phyloP scores from a whole-genome alignment of 1,284 basidiomycete genomes.

The Marasmius fiardii region DNA sequence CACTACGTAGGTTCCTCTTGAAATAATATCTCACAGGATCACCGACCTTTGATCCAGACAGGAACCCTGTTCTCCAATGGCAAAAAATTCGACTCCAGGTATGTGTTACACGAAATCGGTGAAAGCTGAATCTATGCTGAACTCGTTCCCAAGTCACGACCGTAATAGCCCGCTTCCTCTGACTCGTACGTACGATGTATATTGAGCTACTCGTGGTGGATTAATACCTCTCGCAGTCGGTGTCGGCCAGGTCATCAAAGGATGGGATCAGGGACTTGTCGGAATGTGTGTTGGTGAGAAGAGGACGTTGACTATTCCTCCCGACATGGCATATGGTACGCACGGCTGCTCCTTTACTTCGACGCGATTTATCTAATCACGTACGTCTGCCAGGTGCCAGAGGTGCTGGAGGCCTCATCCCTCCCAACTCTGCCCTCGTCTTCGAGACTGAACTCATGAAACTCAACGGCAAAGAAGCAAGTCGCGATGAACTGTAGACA shows the following conservation, averaged over 20 bases:
- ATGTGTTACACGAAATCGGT: constrained; percentile 13
- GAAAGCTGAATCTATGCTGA: not conserved
- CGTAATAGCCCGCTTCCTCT: constrained; percentile 66
- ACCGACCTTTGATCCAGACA: constrained; percentile 41
- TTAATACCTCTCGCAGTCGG: constrained; percentile 50
- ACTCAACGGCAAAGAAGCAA: constrained; percentile 30
- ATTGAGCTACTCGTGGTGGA: constrained; percentile 1
- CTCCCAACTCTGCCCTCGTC: constrained; percentile 78
- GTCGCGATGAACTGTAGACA: constrained; percentile 12
- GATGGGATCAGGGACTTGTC: constrained; percentile 76
- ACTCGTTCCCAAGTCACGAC: constrained; percentile 48
- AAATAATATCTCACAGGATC: constrained; percentile 1
- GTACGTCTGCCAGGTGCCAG: constrained; percentile 58
- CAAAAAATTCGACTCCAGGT: constrained; percentile 84
- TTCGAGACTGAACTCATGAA: constrained; percentile 85
- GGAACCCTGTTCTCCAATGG: constrained; percentile 72
- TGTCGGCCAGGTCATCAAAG: constrained; percentile 76
- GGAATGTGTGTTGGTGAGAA: constrained; percentile 92
- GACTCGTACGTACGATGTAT: constrained; percentile 46
- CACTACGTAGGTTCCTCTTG: constrained; percentile 63
- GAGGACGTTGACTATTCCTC: constrained; percentile 86
- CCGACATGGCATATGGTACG: constrained; percentile 78
- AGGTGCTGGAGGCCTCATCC: constrained; percentile 79
- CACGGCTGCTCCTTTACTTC: constrained; percentile 12
- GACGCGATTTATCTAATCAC: not conserved